Conservation (phyloP, 2,329 filamentous ascomycete genomes). For the Dactylellina leptospora region DNA sequence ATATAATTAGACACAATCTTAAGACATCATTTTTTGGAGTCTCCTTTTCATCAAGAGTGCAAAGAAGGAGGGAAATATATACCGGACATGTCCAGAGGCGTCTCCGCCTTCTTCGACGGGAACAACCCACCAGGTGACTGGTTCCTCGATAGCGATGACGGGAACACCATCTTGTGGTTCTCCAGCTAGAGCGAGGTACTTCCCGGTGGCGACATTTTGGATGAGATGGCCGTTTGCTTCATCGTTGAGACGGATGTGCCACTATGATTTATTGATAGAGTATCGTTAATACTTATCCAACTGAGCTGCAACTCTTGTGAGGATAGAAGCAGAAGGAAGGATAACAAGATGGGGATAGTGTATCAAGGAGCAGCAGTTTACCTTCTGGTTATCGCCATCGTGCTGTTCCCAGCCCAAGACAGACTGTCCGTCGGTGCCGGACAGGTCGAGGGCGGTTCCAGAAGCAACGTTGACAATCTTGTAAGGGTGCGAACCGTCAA, state of each 20-base stretch:
- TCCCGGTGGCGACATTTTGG: neutral
- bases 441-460: conserved; percentile 20
- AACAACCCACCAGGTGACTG: neutral
- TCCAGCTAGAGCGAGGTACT: neutral
- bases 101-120: neutral
- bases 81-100: neutral
- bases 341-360: neutral
- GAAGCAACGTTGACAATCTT: conserved; percentile 17
- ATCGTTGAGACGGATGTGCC: neutral
- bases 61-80: neutral
- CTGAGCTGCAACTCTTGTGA: neutral
- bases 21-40: neutral
- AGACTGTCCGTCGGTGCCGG: conserved; percentile 13
- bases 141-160: neutral
- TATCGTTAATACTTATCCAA: too few species aligned
- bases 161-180: neutral
- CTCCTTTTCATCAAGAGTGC: neutral
- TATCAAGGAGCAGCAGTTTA: neutral
- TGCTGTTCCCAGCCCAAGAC: conserved; percentile 12
- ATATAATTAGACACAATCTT: neutral
- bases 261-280: neutral
- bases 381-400: conserved; percentile 29
- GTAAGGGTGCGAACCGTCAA: too few species aligned
- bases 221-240: neutral
- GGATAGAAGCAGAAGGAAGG: neutral